phyloP scores from a whole-genome alignment of 257 asterid genomes.

The Nicotiana undulata region DNA sequence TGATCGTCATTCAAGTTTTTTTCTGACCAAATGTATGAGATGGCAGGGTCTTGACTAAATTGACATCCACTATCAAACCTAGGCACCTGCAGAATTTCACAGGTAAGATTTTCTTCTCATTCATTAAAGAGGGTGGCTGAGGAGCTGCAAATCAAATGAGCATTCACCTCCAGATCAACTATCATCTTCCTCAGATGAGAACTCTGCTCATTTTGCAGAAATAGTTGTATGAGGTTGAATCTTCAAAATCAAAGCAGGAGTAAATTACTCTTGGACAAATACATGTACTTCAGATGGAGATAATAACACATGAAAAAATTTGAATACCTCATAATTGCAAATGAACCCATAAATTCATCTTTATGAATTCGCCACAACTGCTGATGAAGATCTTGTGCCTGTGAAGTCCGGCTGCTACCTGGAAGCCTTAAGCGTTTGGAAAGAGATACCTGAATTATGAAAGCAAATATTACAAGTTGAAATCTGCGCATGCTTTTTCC shows the following conservation, averaged over 20 bases:
- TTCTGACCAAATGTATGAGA: conserved; percentile 72
- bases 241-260: conserved; percentile 29
- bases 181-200: conserved; percentile 70
- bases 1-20: conserved; percentile 89
- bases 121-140: not conserved
- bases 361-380: conserved; percentile 86
- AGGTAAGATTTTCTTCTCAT: not conserved
- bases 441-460: conserved; percentile 61
- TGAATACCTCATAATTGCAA: conserved; percentile 83
- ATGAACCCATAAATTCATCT: conserved; percentile 69
- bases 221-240: conserved; percentile 85
- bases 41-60: conserved; percentile 93
- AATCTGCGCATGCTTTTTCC: not conserved
- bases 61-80: conserved; percentile 82
- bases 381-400: conserved; percentile 39
- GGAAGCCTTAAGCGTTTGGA: conserved; percentile 76
- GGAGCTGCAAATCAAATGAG: not conserved
- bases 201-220: conserved; percentile 64
- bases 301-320: not conserved
- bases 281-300: conserved; percentile 1
- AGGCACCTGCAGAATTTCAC: conserved; percentile 49
- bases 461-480: not conserved
- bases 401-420: conserved; percentile 37
- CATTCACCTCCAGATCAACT: conserved; percentile 83
- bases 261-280: conserved; percentile 1